Base-by-base conservation (phyloP, 2,329 filamentous ascomycete genomes). In the Penicillium digitatum region DNA sequence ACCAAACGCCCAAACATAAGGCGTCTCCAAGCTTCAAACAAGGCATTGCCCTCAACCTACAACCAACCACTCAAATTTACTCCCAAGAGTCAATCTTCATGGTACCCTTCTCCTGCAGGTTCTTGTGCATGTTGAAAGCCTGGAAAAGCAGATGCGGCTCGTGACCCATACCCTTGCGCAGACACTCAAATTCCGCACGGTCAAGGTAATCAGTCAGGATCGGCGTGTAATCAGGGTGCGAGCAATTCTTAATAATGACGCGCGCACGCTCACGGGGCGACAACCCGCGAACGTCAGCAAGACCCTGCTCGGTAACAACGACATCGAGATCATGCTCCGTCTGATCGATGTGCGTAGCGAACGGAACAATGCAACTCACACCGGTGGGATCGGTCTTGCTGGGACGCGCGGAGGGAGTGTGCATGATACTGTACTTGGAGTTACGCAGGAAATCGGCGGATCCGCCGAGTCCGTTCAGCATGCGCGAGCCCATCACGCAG, bases 261-360 rank as follows among this genome's bases (percentile, higher is more conserved):
- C 88, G 81, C 11, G 90, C 90, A 43, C 90, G 80, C 79, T 95
- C 89, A 51, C 86, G 82, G 0, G 91, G 90, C 61, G 83, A 86
- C 62, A 95, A 78, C 48, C 90, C 90, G 39, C 90, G 84, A 1
- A 95, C 90, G 68, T 95, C 90, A 27, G 90, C 91, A 24, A 95
- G 82, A 55, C 91, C 90, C 71, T 84, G 82, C 69, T 86, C 83
- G 0, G 83, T 85, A n/a, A 95, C 90, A 43, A 95, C 76, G n/a
- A 95, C 86, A 65, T 95, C 90, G 37, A 95, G 81, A 71, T 95
- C 91, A 74, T 95, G 90, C 78, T 95, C 91, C 0, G 91, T 95
- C 81, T 95, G 90, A 75, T 95, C 90, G 62, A 95, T 81, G 76
- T 95, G 91, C 4, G 90, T 95, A 76, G 87, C 90, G 88, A 95